Percentiles rank a stretch among this genome's conserved stretches.
phyloP scores from a whole-genome alignment of 306 rosid species.

The Cucumis hystrix region DNA sequence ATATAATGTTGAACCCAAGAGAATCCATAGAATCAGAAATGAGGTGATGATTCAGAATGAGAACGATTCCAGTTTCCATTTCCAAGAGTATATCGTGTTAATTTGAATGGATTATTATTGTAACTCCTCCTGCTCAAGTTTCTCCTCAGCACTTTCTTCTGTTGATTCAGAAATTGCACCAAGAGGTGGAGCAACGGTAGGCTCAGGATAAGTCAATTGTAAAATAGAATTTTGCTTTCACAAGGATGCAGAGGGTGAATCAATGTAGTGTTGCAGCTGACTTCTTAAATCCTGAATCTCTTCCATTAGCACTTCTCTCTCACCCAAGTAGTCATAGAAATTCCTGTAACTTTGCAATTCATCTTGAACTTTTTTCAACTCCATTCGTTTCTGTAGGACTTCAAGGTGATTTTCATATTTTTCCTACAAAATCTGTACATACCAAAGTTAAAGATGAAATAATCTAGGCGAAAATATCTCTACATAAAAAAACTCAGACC shows the following conservation, averaged over 20 bases:
- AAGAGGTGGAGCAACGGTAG: slow-evolving; percentile 39
- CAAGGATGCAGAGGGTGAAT: no score
- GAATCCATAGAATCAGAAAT: not conserved
- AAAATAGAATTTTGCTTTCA: no score
- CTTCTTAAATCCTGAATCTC: no score
- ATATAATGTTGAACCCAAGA: no score
- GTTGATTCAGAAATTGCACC: slow-evolving; percentile 34
- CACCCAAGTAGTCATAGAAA: slow-evolving; percentile 63
- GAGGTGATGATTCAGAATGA: not conserved
- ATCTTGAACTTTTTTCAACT: slow-evolving; percentile 60
- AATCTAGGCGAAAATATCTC: not conserved
- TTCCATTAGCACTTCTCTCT: no score
- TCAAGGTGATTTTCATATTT: slow-evolving; percentile 90
- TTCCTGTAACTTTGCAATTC: slow-evolving; percentile 57
- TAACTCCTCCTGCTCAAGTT: slow-evolving; percentile 67
- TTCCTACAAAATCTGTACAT: no score
- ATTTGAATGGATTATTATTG: not conserved
- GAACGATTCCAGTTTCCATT: not conserved
- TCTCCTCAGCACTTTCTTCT: slow-evolving; percentile 31
- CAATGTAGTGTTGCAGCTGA: no score
- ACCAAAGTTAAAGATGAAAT: slow-evolving; percentile 15
- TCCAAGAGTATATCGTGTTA: no score
- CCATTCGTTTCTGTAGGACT: slow-evolving; percentile 60
- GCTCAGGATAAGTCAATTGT: no score
- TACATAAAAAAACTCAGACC: slow-evolving; percentile 35